Percentiles rank a stretch among this genome's conserved stretches.
Evolutionary conservation across 1,284 basidiomycete genomes (phyloP).

Genomic region (Lentinula novae-zelandiae): DNA sequence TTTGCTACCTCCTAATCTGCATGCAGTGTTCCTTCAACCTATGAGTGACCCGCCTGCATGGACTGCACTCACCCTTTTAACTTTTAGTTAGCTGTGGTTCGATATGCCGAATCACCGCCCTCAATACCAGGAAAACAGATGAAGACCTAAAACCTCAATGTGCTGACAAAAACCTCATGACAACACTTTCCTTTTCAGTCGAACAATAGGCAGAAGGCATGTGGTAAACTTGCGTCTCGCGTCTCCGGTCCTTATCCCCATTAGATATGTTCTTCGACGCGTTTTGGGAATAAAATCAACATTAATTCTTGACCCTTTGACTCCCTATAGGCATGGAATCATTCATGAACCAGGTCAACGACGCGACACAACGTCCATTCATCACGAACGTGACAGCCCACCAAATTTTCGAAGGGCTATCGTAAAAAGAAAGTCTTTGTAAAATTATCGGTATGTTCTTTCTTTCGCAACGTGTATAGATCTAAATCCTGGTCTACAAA

Average conservation of each 20-base stretch:
- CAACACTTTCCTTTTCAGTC: neutral
- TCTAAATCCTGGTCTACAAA: neutral
- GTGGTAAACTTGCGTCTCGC: neutral
- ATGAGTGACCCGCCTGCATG: too few species aligned
- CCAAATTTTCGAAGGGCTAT: neutral
- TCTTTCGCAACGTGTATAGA: slow-evolving; percentile 3
- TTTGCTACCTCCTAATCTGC: neutral
- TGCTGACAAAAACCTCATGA: neutral
- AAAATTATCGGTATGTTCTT: slow-evolving; percentile 1
- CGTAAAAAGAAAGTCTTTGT: slow-evolving; percentile 6
- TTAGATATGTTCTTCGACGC: neutral
- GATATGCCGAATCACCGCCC: neutral
- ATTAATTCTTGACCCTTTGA: slow-evolving; percentile 4
- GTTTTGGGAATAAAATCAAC: slow-evolving; percentile 3
- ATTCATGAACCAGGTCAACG: neutral
- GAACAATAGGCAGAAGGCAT: neutral
- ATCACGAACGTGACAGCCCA: neutral
- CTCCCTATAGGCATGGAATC: neutral
- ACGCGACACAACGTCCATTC: neutral
- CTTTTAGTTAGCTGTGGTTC: neutral
- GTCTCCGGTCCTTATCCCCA: neutral
- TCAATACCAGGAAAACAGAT: too few species aligned
- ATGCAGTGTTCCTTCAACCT: neutral
- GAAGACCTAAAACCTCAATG: too few species aligned
- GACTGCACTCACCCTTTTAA: too few species aligned